phyloP scores from a whole-genome alignment of 176 grass and related monocot species.

The barley (Hordeum vulgare) region DNA sequence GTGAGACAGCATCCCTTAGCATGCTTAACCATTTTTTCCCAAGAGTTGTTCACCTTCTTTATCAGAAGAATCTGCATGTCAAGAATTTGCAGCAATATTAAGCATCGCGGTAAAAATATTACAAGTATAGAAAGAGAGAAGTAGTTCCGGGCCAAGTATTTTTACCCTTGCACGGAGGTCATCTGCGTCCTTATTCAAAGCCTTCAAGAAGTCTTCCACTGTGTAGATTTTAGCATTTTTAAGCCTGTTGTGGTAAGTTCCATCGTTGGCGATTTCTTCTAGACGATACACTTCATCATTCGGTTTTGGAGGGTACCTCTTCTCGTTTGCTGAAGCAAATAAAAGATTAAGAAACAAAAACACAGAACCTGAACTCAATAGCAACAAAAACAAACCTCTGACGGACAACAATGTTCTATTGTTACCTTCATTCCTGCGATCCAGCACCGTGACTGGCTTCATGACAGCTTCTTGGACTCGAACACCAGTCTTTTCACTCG shows the following conservation, averaged over 20 bases:
- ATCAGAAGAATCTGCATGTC: constrained; percentile 26
- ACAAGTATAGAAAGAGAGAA: not conserved
- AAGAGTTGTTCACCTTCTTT: not conserved
- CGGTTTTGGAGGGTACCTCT: constrained; percentile 26
- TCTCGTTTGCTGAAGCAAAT: constrained; percentile 22
- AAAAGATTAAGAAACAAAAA: not conserved
- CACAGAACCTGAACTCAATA: too few relatives aligned
- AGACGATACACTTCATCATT: constrained; percentile 23
- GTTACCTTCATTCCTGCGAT: constrained; percentile 30
- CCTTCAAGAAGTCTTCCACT: constrained; percentile 23
- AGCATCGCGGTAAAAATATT: not conserved
- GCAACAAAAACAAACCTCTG: too few relatives aligned
- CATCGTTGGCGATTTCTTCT: constrained; percentile 24
- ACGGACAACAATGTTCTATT: not conserved
- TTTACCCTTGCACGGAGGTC: constrained; percentile 11
- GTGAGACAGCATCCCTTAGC: constrained; percentile 9
- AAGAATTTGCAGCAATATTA: not conserved
- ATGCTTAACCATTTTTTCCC: constrained; percentile 33
- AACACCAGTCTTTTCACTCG: not conserved
- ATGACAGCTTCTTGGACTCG: constrained; percentile 28
- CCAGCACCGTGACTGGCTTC: constrained; percentile 18
- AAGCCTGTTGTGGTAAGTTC: constrained; percentile 18
- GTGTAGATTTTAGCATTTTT: not conserved
- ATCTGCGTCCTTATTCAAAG: not conserved
- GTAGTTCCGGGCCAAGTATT: not conserved